Base-by-base conservation (phyloP, 306 rosid genomes). In the Prunus armeniaca region DNA sequence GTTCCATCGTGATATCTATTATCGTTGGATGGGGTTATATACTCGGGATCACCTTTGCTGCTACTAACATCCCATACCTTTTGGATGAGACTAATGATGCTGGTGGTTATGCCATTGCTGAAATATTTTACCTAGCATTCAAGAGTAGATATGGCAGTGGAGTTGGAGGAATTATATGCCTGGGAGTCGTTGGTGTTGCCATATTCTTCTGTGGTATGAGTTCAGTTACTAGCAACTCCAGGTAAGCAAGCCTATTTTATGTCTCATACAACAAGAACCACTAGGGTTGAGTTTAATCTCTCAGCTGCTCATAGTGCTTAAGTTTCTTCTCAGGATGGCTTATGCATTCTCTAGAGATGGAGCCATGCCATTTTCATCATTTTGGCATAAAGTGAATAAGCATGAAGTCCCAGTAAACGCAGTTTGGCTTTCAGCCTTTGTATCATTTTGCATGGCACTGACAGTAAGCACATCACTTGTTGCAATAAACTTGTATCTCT, bases 271-370 rank as follows among this genome's bases (percentile, higher is more conserved):
- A 52, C 54, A 75, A 71, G 63, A 71, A 65, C n/a, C 74, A 15
- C 34, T 47, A 20, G 18, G 24, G 3, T 41, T 3, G 28, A 17
- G 41, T 61, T 24, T 30, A 74, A 30, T 75, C 14, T 71, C 34
- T 49, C 56, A 52, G 76, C 72, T 49, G 78, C 67, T 78, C 60
- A 58, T 25, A 13, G 80, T 64, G 77, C 58, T 74, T 67, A 52
- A 65, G 61, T 73, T 58, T 80, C 76, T 27, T 70, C 49, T 50
- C 80, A 91, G 98, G 85, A 92, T 95, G 99, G 97, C 86, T 70
- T 95, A 88, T 77, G 99, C 99, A 41, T 95, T 95, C 88, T 95
- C 99, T 56, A 91, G 99, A 81, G 99, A 95, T 65, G 99, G 98
- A 69, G 98, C 99, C 72, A 91, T 95, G 99, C 99, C 99, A 67